Conservation (phyloP, 2,329 filamentous ascomycete genomes). For the Pyricularia sp. region DNA sequence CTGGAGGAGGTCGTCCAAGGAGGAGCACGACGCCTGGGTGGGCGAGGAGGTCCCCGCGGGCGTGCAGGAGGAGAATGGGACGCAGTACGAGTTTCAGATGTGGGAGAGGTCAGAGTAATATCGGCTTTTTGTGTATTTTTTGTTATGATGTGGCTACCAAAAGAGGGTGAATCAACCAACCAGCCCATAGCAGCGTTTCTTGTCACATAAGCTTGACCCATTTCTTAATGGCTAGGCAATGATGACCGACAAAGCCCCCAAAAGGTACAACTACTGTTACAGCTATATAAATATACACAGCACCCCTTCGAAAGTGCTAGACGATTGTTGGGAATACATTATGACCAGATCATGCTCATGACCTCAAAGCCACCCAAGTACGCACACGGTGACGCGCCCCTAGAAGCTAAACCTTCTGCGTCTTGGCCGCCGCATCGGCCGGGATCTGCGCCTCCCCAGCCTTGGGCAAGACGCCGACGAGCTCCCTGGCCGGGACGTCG, state of each 20-base stretch:
- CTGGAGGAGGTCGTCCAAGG: constrained; percentile 46
- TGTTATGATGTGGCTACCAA: not conserved
- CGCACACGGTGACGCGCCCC: not conserved
- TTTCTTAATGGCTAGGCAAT: not conserved
- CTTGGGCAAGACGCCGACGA: constrained; percentile 21
- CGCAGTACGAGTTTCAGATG: constrained; percentile 63
- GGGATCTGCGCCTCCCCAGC: constrained; percentile 2
- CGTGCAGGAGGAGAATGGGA: constrained; percentile 52
- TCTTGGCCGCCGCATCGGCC: not conserved
- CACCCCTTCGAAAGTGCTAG: not conserved
- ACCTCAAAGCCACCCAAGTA: not conserved
- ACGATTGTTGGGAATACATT: not conserved
- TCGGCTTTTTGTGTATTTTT: not conserved
- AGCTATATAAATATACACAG: not conserved
- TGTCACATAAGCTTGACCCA: not conserved
- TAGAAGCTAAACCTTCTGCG: not conserved
- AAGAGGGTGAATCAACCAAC: not conserved
- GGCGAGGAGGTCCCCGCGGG: constrained; percentile 53
- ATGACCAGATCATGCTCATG: not conserved
- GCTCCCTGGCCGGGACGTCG: constrained; percentile 29
- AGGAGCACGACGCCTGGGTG: constrained; percentile 51
- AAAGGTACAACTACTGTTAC: not conserved
- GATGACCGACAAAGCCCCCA: not conserved
- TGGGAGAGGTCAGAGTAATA: constrained; percentile 47
- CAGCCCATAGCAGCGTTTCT: not conserved